Conservation (phyloP, 129 eudicot species). For the Flaveria linearis region DNA sequence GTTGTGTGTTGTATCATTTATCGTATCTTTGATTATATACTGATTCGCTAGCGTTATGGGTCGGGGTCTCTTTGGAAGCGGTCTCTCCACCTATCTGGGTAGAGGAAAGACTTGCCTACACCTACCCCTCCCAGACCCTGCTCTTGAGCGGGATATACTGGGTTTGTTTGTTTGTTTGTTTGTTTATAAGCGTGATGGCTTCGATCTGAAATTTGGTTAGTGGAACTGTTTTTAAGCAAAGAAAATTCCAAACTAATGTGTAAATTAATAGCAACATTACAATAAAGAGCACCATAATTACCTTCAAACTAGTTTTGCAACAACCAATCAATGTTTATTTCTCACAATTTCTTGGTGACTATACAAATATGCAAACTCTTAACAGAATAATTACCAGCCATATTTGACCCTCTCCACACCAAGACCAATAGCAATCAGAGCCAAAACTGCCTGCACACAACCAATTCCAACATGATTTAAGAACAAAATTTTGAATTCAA, state of each 20-base stretch:
- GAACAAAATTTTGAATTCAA: background rate
- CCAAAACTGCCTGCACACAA: constrained; percentile 66
- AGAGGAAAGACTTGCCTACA: no score
- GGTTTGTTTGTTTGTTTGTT: no score
- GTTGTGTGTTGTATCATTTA: no score
- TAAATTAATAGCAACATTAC: background rate
- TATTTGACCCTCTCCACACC: constrained; percentile 59
- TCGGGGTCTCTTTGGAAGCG: no score
- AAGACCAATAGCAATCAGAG: constrained; percentile 66
- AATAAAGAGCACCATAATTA: constrained; percentile 13
- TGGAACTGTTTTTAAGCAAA: background rate
- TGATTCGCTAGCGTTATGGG: no score
- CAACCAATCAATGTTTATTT: constrained; percentile 23
- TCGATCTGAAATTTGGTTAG: background rate
- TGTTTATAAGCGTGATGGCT: background rate
- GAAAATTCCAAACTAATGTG: background rate
- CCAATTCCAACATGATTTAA: constrained; percentile 7
- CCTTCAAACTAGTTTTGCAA: constrained; percentile 31
- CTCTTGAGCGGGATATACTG: no score
- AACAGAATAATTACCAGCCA: constrained; percentile 47
- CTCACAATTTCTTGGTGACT: constrained; percentile 25
- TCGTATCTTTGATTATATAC: no score
- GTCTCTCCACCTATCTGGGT: no score
- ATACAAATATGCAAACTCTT: constrained; percentile 29
- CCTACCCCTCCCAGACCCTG: no score